Evolutionary conservation across 2,329 filamentous ascomycete species (phyloP), one percentile per base, ranked within the genome.

Genomic region (Apiospora aurea): DNA sequence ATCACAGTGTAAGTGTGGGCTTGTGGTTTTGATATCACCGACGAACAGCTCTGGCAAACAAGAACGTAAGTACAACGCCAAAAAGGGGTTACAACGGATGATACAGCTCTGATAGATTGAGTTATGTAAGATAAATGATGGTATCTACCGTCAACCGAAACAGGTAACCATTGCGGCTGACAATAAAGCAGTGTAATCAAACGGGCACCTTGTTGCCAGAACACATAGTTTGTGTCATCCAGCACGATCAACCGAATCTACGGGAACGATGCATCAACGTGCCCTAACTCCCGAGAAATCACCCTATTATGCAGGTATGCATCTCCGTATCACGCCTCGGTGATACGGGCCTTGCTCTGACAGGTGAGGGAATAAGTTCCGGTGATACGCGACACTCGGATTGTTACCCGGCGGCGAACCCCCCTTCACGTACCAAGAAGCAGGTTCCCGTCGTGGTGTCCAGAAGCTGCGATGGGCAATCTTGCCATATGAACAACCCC

Each of bases 331-430:
- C 57, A n/a, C 57, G 34, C 21, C 57, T 41, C 29, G 1, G 34
- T 64, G n/a, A 34, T 64, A 64, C 57, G 11, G 57, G 34, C 21
- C 34, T 64, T 64, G 41, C 41, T 41, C 21, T 64, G 57, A 64
- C 34, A 64, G 57, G 14, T n/a, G 57, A 64, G 57, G 18, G 57
- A n/a, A 64, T 64, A 64, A 41, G 57, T 64, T n/a, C 34, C 57
- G 57, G 57, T 64, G 57, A 64, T 64, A 64, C 57, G 34, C 57
- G 57, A 64, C 57, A 11, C 57, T 64, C 57, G 34, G 57, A n/a
- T 21, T 21, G 57, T 13, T 64, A 64, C 57, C 57, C 57, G 34
- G 57, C 34, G 18, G 11, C 16, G 4, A 41, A 21, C 34, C 18
- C 34, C 29, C 21, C 34, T 41, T 64, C 10, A 64, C 57, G n/a